These are phyloP conservation scores for Calocera cornea DNA, from an alignment of 768 basidiomycete species.

Conservation along the genomic window DNA sequence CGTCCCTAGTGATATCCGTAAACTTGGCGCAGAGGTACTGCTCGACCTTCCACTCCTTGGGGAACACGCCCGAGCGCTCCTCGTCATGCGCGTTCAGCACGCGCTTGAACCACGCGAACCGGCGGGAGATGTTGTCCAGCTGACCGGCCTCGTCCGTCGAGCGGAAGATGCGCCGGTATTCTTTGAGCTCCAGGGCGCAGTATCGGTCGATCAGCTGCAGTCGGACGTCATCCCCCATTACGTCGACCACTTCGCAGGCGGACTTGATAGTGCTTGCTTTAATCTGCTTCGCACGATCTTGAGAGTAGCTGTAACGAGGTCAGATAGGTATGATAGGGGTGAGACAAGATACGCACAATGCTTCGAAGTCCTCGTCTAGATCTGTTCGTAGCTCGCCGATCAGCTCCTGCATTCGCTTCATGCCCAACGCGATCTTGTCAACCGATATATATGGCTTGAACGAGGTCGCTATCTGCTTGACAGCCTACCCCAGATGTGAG, in stretches of 20 bases:
- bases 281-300: conserved; percentile 51
- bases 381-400: conserved; percentile 70
- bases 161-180: conserved; percentile 91
- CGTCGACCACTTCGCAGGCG: conserved; percentile 80
- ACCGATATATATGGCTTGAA: conserved; percentile 73
- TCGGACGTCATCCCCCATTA: conserved; percentile 74
- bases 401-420: conserved; percentile 64
- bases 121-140: conserved; percentile 81
- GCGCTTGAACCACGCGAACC: conserved; percentile 91
- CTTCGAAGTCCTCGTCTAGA: conserved; percentile 83
- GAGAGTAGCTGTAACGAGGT: conserved; percentile 47
- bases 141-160: conserved; percentile 88
- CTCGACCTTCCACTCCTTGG: conserved; percentile 71
- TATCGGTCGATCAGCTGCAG: conserved; percentile 75
- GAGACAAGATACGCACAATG: conserved; percentile 47
- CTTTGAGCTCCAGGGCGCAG: conserved; percentile 77
- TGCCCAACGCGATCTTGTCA: conserved; percentile 60
- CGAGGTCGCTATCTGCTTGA: conserved; percentile 67
- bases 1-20: conserved; percentile 82
- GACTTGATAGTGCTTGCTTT: conserved; percentile 56
- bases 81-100: conserved; percentile 74
- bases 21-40: conserved; percentile 75
- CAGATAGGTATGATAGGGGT: background rate
- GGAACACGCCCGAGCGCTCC: conserved; percentile 73
- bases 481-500: conserved; percentile 40